Base-by-base conservation (phyloP, 306 rosid species). In the Urtica urens region DNA sequence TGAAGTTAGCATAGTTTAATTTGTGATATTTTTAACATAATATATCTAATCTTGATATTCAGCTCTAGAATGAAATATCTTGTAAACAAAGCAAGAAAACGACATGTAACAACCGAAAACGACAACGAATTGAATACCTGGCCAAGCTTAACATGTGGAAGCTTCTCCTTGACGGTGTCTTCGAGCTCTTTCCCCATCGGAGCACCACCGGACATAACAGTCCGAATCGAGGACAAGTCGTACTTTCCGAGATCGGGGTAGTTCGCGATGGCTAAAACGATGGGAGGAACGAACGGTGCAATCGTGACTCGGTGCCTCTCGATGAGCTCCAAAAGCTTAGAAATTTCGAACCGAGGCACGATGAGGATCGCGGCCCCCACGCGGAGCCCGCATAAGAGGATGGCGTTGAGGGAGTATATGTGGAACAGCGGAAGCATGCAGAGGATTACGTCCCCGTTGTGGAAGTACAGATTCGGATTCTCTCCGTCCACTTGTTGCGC, bases 361-460 rank as follows among this genome's bases (percentile, higher is more conserved):
- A 67, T 64, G 34, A 87, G 58, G 19, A 87, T 71, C 1, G 85
- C 70, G 0, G 96, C 87, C n/a, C 93, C 96, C 0, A 67, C 64
- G 2, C 94, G 77, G n/a, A 87, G 59, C 2, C 82, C 79, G 8
- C 81, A 66, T 1, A 87, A 69, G 24, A 83, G 39, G 14, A 83
- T 72, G 0, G 94, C 76, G 46, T 83, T 82, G 0, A 87, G 69
- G 15, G 93, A 79, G 53, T 87, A 87, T 16, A 87, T 78, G 3
- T 87, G 96, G 50, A 87, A 87, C 69, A 87, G 28, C 0, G 96
- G 96, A 29, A 83, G 73, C 66, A 78, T 85, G 8, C 94, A 87
- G 6, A 83, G 77, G 13, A 77, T 52, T 67, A 87, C 87, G 8
- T 82, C 96, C 17, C 78, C 80, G 2, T 41, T 15, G 40, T 41